Percentiles rank a stretch among this genome's conserved stretches.
Evolutionary conservation across 345 rosid species (phyloP).

Genomic region (Pistacia integerrima): DNA sequence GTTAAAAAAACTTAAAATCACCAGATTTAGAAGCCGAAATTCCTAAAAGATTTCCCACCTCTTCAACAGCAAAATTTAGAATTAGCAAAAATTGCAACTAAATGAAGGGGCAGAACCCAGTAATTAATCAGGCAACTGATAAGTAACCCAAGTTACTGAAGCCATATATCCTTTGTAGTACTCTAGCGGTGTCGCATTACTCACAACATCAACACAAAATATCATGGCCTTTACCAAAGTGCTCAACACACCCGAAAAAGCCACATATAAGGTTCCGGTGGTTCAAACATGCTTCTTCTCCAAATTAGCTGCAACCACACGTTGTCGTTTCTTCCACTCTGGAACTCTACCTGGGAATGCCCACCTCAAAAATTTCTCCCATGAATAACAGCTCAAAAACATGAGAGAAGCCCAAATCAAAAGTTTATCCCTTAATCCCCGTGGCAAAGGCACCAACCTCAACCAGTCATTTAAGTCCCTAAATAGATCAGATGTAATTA

Average conservation of each 20-base stretch:
- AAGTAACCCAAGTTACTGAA: neutral
- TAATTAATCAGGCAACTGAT: neutral
- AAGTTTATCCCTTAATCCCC: conserved; percentile 79
- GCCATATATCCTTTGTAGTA: neutral
- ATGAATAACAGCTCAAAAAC: conserved; percentile 71
- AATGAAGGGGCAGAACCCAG: neutral
- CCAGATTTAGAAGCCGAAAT: neutral
- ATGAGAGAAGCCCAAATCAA: conserved; percentile 76
- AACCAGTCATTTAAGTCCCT: conserved; percentile 84
- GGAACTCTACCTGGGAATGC: conserved; percentile 83
- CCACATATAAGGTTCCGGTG: conserved; percentile 2
- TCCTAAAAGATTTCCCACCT: neutral
- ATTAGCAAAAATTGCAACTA: neutral
- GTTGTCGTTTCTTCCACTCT: conserved; percentile 76
- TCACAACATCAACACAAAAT: neutral
- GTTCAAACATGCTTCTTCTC: conserved; percentile 69
- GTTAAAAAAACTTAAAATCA: neutral
- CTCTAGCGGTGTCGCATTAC: neutral
- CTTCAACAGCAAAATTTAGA: no score
- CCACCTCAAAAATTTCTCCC: conserved; percentile 89
- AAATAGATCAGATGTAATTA: conserved; percentile 82
- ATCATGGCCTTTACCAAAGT: neutral
- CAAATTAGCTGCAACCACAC: conserved; percentile 48
- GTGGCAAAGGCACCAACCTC: conserved; percentile 84
- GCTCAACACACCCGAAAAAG: no score